Conservation (phyloP, 2,329 filamentous ascomycete species). For the Aspergillus vadensis region DNA sequence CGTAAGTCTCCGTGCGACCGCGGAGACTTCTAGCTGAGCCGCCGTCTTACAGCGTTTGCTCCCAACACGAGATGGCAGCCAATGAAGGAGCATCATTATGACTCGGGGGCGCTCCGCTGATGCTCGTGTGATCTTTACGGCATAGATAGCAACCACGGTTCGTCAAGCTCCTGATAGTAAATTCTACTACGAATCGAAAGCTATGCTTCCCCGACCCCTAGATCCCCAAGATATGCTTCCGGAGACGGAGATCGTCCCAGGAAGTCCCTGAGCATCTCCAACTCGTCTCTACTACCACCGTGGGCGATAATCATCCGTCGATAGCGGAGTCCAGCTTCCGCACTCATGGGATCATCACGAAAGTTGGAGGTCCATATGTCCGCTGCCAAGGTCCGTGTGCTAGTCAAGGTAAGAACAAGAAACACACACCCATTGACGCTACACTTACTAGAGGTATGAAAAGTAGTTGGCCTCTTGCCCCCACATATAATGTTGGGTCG, state of each 20-base stretch:
- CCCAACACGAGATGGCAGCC: too few species aligned
- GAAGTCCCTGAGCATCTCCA: background rate
- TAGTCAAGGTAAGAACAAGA: background rate
- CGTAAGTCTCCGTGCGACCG: background rate
- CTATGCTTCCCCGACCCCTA: background rate
- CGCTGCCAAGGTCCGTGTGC: conserved; percentile 1
- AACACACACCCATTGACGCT: background rate
- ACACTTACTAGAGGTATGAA: conserved; percentile 9
- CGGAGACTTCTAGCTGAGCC: background rate
- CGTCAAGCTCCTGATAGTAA: too few species aligned
- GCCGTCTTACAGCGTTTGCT: background rate
- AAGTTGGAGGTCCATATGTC: conserved; percentile 2
- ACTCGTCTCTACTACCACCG: conserved; percentile 1
- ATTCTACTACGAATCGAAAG: too few species aligned
- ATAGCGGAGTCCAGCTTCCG: background rate
- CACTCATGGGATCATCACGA: background rate
- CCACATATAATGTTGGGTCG: conserved; percentile 5
- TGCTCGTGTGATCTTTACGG: too few species aligned
- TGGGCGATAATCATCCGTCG: background rate
- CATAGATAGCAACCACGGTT: too few species aligned
- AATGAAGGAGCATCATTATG: too few species aligned
- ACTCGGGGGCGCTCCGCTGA: too few species aligned
- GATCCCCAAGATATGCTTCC: background rate
- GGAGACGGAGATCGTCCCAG: background rate
- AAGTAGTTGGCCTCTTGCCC: conserved; percentile 8